Percentiles rank a stretch among this genome's conserved stretches.
phyloP scores from a whole-genome alignment of 345 rosid genomes.

The Angophora floribunda region DNA sequence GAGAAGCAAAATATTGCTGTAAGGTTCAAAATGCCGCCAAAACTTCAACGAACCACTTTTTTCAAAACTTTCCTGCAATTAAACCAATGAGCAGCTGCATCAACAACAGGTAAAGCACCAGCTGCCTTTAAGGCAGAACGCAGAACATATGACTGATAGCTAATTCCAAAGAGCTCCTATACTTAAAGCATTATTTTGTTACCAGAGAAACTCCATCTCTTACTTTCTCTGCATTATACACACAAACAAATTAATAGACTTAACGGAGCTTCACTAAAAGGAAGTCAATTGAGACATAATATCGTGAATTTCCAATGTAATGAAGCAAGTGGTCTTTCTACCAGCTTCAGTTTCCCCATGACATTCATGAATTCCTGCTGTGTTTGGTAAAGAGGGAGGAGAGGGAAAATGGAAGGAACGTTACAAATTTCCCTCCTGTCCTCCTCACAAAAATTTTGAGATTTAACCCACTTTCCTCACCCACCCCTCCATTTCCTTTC shows the following conservation, averaged over 20 bases:
- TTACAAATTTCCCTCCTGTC: background rate
- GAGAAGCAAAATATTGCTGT: constrained; percentile 6
- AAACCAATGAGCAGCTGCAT: background rate
- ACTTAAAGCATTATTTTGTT: background rate
- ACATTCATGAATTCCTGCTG: background rate
- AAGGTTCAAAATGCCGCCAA: constrained; percentile 68
- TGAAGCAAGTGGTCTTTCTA: background rate
- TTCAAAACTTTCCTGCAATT: constrained; percentile 59
- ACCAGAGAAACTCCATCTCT: background rate
- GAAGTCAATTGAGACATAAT: background rate
- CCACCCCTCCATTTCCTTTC: background rate
- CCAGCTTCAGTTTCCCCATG: background rate
- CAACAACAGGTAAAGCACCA: background rate
- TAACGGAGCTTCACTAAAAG: too few species aligned
- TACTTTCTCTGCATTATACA: background rate
- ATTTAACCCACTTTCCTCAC: background rate
- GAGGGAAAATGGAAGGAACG: background rate
- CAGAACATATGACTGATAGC: background rate
- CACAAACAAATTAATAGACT: background rate
- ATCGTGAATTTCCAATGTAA: background rate
- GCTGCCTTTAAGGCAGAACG: background rate
- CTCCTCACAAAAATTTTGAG: background rate
- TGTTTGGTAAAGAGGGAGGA: background rate
- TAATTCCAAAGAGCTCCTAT: background rate
- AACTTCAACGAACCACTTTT: constrained; percentile 40